Base-by-base conservation (phyloP, 352 stramenopile species). In the Globisporangium nagaii region DNA sequence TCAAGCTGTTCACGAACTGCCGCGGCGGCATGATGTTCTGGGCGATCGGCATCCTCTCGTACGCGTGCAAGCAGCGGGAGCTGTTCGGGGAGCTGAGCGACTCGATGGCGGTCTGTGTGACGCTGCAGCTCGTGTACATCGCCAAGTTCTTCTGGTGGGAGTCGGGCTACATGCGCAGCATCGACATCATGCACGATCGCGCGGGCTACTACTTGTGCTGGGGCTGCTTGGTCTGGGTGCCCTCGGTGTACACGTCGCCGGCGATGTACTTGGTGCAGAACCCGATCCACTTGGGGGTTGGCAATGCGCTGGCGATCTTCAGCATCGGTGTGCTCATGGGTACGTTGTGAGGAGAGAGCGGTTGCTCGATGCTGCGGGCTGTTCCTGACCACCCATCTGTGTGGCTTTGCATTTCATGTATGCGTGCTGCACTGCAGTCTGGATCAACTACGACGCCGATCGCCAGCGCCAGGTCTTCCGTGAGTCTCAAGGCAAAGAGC, bases 1-100 rank as follows among this genome's bases (percentile, higher is more conserved):
- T 99, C 45, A 99, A 99, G 79, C 79, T 95, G 49, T 98, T 98
- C 64, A 98, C 91, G 22, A 99, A 99, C 70, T 99, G 96, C 71
- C 82, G 96, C 48, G 93, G 93, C 52, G 90, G 90, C 15, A 97
- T 99, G 87, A 99, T 97, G 75, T 98, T 95, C 75, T 99, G 96
- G 96, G 84, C 84, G 9, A 64, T 98, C 19, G 85, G 75, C 10
- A 80, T 92, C 40, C 62, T 97, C 48, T 97, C 84, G 48, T 98
- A 96, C 65, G 91, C 88, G 28, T 95, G 88, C 65, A 89, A 89
- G 56, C 90, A 97, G 50, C 84, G 75, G 17, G 67, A 95, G 32
- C 52, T 95, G 13, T 89, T 70, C 32, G 81, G 83, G 7, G 75
- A 73, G 48, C 30, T 96, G 17, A 87, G 90, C 55, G 84, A 96